Percentiles rank a stretch among this genome's conserved stretches.
Evolutionary conservation across 2,329 filamentous ascomycete genomes (phyloP).

Genomic region (Juglanconis juglandina): DNA sequence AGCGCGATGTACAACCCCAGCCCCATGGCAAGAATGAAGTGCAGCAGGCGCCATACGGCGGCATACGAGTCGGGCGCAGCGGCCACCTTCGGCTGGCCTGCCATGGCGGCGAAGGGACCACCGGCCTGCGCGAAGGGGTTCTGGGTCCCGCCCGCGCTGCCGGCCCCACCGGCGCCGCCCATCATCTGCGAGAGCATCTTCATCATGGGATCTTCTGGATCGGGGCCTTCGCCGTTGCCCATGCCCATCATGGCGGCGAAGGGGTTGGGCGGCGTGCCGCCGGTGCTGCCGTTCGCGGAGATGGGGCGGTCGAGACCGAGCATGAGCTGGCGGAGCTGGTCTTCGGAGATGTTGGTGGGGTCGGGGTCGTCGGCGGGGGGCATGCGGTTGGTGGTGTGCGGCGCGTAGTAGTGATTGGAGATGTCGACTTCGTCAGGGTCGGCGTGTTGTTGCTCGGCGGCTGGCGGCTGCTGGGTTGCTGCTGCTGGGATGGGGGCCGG

Average conservation of each 20-base stretch:
- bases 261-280: slow-evolving; percentile 21
- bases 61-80: slow-evolving; percentile 35
- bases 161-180: slow-evolving; percentile 28
- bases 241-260: slow-evolving; percentile 29
- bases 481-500: slow-evolving; percentile 30
- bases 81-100: slow-evolving; percentile 33
- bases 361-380: slow-evolving; percentile 26
- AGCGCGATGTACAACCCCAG: slow-evolving; percentile 69
- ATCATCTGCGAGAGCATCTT: slow-evolving; percentile 75
- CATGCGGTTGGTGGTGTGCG: slow-evolving; percentile 41
- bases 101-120: slow-evolving; percentile 33
- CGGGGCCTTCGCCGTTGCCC: slow-evolving; percentile 24
- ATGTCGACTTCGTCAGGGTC: slow-evolving; percentile 78
- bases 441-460: slow-evolving; percentile 38
- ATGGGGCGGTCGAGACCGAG: slow-evolving; percentile 48
- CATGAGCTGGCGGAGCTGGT: slow-evolving; percentile 64
- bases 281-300: slow-evolving; percentile 17
- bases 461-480: slow-evolving; percentile 27
- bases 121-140: slow-evolving; percentile 31
- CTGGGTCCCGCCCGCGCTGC: slow-evolving; percentile 29
- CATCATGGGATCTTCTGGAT: slow-evolving; percentile 62
- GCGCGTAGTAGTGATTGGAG: slow-evolving; percentile 67
- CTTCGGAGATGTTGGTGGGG: slow-evolving; percentile 45
- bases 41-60: slow-evolving; percentile 68
- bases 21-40: slow-evolving; percentile 67